A percentile compares a stretch with the other conserved stretches of the same genome.
These are phyloP conservation scores for Metarhizium brunneum DNA, from an alignment of 2,329 filamentous ascomycete species.

Conservation along the genomic window DNA sequence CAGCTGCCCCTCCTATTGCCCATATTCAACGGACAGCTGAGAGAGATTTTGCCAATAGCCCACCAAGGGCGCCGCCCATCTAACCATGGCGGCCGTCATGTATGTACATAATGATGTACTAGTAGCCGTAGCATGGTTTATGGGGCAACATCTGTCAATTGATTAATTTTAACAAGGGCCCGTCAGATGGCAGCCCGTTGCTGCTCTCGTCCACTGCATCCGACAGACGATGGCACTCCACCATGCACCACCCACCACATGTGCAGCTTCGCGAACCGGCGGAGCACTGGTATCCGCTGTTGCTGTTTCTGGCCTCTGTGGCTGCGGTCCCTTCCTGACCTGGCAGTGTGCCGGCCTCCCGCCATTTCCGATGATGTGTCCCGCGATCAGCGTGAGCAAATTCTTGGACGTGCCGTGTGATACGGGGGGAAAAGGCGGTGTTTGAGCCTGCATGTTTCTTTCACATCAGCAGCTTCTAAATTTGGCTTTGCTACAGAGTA, in stretches of 20 bases:
- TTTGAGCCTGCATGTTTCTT: no score
- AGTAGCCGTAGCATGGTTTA: neutral
- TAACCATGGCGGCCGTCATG: no score
- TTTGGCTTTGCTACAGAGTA: neutral
- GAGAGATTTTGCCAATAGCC: neutral
- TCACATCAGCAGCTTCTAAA: neutral
- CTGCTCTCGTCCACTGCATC: neutral
- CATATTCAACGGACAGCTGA: no score
- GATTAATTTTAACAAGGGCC: no score
- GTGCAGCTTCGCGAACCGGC: neutral
- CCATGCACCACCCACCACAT: no score
- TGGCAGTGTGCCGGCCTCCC: neutral
- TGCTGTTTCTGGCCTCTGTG: neutral
- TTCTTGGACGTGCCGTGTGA: no score
- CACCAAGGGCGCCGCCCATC: neutral
- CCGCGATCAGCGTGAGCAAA: no score
- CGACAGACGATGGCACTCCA: neutral
- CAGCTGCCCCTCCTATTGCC: no score
- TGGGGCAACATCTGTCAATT: no score
- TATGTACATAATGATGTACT: no score
- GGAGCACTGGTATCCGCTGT: neutral
- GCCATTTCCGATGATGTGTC: neutral
- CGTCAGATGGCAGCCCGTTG: neutral
- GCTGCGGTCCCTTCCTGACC: neutral
- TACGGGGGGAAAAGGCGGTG: neutral